phyloP scores from a whole-genome alignment of 78 protist genomes.

The Dictyostelium citrinum region DNA sequence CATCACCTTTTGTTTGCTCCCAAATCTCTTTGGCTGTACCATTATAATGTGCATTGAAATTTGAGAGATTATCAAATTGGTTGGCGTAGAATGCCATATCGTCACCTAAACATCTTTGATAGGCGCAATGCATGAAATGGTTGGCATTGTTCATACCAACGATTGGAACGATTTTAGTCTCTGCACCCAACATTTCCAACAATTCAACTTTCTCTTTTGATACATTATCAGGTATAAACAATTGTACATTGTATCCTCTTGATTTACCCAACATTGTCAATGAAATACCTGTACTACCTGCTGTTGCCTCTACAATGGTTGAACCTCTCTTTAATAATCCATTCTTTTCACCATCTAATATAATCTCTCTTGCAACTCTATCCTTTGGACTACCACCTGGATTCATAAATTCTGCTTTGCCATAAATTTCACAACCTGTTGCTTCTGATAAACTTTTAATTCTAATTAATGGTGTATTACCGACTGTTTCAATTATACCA shows the following conservation, averaged over 20 bases:
- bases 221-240: conserved; percentile 80
- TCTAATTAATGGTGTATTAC: conserved; percentile 78
- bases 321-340: not conserved
- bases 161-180: conserved; percentile 57
- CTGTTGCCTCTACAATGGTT: conserved; percentile 87
- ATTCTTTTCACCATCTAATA: conserved; percentile 43
- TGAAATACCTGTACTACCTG: conserved; percentile 86
- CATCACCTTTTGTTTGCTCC: conserved; percentile 69
- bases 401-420: conserved; percentile 81
- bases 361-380: conserved; percentile 50
- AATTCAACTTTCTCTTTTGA: conserved; percentile 77
- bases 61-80: conserved; percentile 88
- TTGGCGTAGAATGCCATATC: conserved; percentile 51
- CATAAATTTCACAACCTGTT: conserved; percentile 77
- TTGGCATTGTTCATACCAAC: conserved; percentile 69
- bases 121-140: conserved; percentile 79
- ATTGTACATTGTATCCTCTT: conserved; percentile 68
- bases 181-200: conserved; percentile 78
- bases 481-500: conserved; percentile 69
- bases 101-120: conserved; percentile 63
- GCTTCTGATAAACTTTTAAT: conserved; percentile 51
- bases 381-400: conserved; percentile 85
- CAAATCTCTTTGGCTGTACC: conserved; percentile 88
- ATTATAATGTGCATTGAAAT: conserved; percentile 83
- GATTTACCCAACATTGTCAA: conserved; percentile 81